Percentiles rank a stretch among this genome's conserved stretches.
These are phyloP conservation scores for Metroxylon sagu DNA, from an alignment of 176 grass and related monocot species.

Conservation along the genomic window DNA sequence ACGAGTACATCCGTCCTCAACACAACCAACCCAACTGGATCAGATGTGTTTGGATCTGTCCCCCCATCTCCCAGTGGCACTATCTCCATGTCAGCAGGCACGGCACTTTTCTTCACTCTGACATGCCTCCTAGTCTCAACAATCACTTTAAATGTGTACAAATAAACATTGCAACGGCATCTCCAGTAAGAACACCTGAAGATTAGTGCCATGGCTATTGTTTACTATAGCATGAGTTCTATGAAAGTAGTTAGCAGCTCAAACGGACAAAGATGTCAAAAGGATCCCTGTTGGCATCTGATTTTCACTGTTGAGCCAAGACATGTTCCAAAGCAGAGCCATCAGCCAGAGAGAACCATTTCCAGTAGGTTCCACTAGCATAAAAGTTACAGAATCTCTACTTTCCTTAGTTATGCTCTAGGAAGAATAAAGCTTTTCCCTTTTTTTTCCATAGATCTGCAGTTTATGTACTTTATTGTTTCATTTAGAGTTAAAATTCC, in stretches of 20 bases:
- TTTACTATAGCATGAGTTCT: neutral
- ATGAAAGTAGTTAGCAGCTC: neutral
- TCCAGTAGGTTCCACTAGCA: constrained; percentile 1
- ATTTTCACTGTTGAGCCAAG: neutral
- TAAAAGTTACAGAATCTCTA: constrained; percentile 2
- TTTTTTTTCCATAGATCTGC: neutral
- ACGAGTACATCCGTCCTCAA: neutral
- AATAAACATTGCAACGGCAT: neutral
- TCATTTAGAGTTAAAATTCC: neutral
- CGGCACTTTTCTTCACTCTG: neutral
- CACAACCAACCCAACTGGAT: constrained; percentile 8
- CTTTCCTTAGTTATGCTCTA: neutral
- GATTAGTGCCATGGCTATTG: neutral
- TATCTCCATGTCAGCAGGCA: neutral
- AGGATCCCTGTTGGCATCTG: neutral
- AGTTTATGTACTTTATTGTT: neutral
- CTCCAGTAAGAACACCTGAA: neutral
- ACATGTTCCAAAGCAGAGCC: neutral
- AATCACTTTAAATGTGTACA: neutral
- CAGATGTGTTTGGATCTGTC: constrained; percentile 1
- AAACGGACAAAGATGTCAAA: neutral
- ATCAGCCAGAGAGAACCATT: neutral
- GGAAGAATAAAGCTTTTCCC: neutral
- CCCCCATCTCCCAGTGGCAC: neutral
- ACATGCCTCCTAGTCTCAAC: neutral